Base-by-base conservation (phyloP, 1,139 yeast species). In the Kluyveromyces sp. region DNA sequence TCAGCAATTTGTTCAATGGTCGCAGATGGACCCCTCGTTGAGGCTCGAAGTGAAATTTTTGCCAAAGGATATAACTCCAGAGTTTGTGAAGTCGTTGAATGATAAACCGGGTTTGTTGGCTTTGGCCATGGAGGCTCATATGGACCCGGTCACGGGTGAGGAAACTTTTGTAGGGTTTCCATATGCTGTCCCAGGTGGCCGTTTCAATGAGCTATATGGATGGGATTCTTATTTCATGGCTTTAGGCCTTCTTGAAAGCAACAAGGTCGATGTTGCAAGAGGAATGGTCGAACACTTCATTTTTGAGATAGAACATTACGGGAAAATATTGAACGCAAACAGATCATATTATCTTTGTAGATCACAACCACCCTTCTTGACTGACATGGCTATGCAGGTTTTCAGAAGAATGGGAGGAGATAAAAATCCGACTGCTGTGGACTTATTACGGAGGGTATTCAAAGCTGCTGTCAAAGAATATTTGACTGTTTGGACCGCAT, bases 191-290 rank as follows among this genome's bases (percentile, higher is more conserved):
- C 98, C 98, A 0, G 98, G 98, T 13, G 98, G 98, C 17, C 71
- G 98, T 50, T 92, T 92, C 65, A 94, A 94, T 64, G 98, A 92
- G 65, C 74, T 88, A 45, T 92, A 92, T 58, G 98, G 98, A 7
- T 92, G 98, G 98, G 98, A 92, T 63, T 87, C 96, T 1, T 92
- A 92, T 61, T 84, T 94, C 83, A 92, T 84, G 60, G 78, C 94
- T 0, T 65, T 89, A 28, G 98, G 98, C 1, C 70, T 92, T 41
- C 64, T 92, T 34, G 74, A 78, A 13, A 51, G 57, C 41, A 86
- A 85, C 56, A 71, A 78, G 8, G 57, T 72, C 3, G 83, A 80
- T 32, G 71, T 89, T 34, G 94, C 96, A 7, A 72, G 82, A 53
- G 96, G 95, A 0, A 87, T 92, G 94, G 87, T 92, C 9, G 92